phyloP scores from a whole-genome alignment of 805 yeast species.

The Kluyveromyces dobzhanskii region DNA sequence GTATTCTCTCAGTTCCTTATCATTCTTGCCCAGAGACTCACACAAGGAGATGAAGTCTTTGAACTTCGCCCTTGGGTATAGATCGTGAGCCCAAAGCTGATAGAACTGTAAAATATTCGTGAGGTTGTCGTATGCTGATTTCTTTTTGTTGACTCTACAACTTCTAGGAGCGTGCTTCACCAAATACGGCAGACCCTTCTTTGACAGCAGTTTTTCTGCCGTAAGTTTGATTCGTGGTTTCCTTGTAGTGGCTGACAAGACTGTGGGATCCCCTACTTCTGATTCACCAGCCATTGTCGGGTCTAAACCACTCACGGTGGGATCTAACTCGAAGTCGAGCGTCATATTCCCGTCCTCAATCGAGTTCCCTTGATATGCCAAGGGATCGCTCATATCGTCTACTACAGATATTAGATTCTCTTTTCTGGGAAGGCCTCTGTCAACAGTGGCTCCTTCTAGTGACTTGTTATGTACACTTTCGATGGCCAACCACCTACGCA shows the following conservation, averaged over 20 bases:
- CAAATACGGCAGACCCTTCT: constrained; percentile 52
- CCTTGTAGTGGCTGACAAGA: constrained; percentile 15
- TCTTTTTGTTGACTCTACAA: constrained; percentile 27
- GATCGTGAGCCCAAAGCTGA: constrained; percentile 67
- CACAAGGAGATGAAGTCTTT: constrained; percentile 55
- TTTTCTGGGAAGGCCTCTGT: too few species aligned
- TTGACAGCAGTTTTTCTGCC: constrained; percentile 41
- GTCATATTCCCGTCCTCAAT: neutral
- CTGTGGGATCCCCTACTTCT: constrained; percentile 22
- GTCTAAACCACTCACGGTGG: constrained; percentile 10
- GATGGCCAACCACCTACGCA: too few species aligned
- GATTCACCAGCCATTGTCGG: constrained; percentile 7
- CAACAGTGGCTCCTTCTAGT: too few species aligned
- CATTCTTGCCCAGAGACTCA: constrained; percentile 38
- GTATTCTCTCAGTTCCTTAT: constrained; percentile 34
- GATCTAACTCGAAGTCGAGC: constrained; percentile 6
- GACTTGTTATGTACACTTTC: too few species aligned
- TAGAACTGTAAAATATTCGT: constrained; percentile 41
- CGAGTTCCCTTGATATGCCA: neutral
- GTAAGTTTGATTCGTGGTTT: constrained; percentile 39
- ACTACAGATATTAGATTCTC: neutral
- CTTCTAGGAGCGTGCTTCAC: constrained; percentile 28
- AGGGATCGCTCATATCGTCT: neutral
- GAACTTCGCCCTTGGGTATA: constrained; percentile 76
- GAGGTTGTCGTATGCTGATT: constrained; percentile 21